Conservation (phyloP, 2,329 filamentous ascomycete species). For the Camptophora hylomeconis region DNA sequence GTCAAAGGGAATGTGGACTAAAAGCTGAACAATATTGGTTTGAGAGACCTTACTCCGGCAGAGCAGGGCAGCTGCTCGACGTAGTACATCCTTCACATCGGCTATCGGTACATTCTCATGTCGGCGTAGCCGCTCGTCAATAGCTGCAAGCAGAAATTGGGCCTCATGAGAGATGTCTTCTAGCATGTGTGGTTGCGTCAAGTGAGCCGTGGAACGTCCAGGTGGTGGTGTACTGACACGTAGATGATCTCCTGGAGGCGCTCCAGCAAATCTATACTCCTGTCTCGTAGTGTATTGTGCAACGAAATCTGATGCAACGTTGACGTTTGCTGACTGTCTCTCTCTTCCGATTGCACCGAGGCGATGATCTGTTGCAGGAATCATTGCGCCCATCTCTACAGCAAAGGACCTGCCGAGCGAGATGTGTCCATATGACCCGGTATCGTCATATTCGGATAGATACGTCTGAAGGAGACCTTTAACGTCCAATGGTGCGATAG, state of each 20-base stretch:
- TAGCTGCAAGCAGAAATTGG: constrained; percentile 50
- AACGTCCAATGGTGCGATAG: constrained; percentile 78
- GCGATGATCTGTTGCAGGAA: constrained; percentile 76
- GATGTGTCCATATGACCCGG: constrained; percentile 80
- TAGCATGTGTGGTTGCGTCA: too few species aligned
- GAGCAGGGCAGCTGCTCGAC: constrained; percentile 72
- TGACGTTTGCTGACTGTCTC: constrained; percentile 56
- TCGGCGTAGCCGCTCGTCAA: constrained; percentile 57
- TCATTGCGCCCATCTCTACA: constrained; percentile 75
- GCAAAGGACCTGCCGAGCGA: constrained; percentile 90
- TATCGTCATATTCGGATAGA: constrained; percentile 85
- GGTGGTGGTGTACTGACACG: constrained; percentile 36
- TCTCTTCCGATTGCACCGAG: constrained; percentile 68
- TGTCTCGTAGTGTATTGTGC: constrained; percentile 95
- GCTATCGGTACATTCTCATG: constrained; percentile 57
- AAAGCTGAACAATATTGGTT: constrained; percentile 66
- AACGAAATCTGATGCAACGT: constrained; percentile 89
- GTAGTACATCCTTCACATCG: constrained; percentile 69
- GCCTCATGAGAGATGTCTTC: constrained; percentile 33
- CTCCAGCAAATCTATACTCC: constrained; percentile 79
- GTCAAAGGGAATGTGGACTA: constrained; percentile 85
- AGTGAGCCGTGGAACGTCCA: constrained; percentile 1
- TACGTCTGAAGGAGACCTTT: constrained; percentile 92
- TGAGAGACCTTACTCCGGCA: constrained; percentile 66
- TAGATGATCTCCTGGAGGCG: constrained; percentile 22